These are phyloP conservation scores for Porogramme epimiltina DNA, from an alignment of 1,284 basidiomycete genomes.

Conservation along the genomic window DNA sequence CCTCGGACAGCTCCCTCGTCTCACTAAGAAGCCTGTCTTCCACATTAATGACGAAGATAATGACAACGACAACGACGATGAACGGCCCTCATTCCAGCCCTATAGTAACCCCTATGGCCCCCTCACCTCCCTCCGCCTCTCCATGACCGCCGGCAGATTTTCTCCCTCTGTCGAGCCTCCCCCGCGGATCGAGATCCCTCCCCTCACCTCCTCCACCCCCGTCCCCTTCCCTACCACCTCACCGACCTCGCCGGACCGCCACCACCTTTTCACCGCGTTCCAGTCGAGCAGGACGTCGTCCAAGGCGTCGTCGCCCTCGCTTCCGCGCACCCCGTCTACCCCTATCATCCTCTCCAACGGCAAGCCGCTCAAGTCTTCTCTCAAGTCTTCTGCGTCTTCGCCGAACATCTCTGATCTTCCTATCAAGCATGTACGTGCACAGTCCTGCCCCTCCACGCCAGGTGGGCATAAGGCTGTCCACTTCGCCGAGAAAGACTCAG, in stretches of 20 bases:
- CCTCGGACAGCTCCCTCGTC: slow-evolving; percentile 51
- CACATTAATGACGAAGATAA: slow-evolving; percentile 35
- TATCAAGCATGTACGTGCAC: slow-evolving; percentile 45
- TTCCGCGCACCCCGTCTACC: slow-evolving; percentile 31
- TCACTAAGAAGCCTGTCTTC: slow-evolving; percentile 37
- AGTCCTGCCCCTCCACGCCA: slow-evolving; percentile 75
- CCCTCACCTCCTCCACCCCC: slow-evolving; percentile 15
- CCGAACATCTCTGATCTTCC: slow-evolving; percentile 55
- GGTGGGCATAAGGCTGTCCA: slow-evolving; percentile 84
- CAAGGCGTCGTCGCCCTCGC: slow-evolving; percentile 20
- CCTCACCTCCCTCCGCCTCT: slow-evolving; percentile 27
- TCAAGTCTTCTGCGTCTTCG: slow-evolving; percentile 72
- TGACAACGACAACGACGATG: slow-evolving; percentile 26
- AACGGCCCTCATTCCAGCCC: slow-evolving; percentile 20
- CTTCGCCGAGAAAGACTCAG: slow-evolving; percentile 69
- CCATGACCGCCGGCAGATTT: slow-evolving; percentile 33
- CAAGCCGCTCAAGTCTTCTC: slow-evolving; percentile 86
- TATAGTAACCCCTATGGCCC: slow-evolving; percentile 14
- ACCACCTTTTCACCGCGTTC: slow-evolving; percentile 17
- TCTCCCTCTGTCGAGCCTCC: slow-evolving; percentile 30
- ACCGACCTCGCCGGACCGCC: slow-evolving; percentile 19
- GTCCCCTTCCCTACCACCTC: slow-evolving; percentile 39
- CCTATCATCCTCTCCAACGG: slow-evolving; percentile 77
- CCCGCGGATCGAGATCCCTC: slow-evolving; percentile 30
- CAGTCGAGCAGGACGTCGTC: slow-evolving; percentile 13